Evolutionary conservation across 2,329 filamentous ascomycete species (phyloP).

Genomic region (Clonostachys rosea): DNA sequence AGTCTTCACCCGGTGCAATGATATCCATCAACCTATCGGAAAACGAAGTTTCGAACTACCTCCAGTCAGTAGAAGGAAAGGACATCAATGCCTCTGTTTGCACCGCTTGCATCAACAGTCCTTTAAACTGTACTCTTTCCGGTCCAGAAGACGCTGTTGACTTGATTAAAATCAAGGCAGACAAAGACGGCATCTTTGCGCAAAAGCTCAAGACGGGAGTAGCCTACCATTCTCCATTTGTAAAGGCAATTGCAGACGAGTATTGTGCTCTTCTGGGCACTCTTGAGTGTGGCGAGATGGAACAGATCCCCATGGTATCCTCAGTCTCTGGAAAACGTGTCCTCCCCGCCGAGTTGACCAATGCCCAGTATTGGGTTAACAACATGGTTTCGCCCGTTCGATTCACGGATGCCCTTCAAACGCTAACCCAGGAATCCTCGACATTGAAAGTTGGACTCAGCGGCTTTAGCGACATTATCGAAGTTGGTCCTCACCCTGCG

Average conservation of each 20-base stretch:
- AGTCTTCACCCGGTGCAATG: constrained; percentile 15
- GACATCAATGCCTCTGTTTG: not conserved
- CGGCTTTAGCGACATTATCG: constrained; percentile 3
- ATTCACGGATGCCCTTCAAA: constrained; percentile 19
- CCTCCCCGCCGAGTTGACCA: not conserved
- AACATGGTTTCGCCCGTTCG: constrained; percentile 25
- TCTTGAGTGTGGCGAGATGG: not conserved
- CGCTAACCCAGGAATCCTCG: not conserved
- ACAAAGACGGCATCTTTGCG: constrained; percentile 3
- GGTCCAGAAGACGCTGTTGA: constrained; percentile 4
- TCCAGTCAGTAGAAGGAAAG: not conserved
- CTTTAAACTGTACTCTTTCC: constrained; percentile 3
- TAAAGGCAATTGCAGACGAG: constrained; percentile 8
- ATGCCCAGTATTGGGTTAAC: constrained; percentile 22
- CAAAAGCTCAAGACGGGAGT: constrained; percentile 7
- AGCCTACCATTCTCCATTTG: constrained; percentile 10
- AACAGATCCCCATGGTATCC: constrained; percentile 1
- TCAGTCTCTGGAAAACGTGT: not conserved
- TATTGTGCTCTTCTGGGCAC: constrained; percentile 8
- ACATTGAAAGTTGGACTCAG: not conserved
- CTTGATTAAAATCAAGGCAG: constrained; percentile 1
- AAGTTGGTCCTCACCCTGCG: constrained; percentile 9
- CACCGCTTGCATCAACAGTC: constrained; percentile 10
- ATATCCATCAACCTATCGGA: constrained; percentile 18
- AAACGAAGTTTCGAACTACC: not conserved